Conservation (phyloP, 371 early-diverging fungal species). For the Rhizopus stolonifer region DNA sequence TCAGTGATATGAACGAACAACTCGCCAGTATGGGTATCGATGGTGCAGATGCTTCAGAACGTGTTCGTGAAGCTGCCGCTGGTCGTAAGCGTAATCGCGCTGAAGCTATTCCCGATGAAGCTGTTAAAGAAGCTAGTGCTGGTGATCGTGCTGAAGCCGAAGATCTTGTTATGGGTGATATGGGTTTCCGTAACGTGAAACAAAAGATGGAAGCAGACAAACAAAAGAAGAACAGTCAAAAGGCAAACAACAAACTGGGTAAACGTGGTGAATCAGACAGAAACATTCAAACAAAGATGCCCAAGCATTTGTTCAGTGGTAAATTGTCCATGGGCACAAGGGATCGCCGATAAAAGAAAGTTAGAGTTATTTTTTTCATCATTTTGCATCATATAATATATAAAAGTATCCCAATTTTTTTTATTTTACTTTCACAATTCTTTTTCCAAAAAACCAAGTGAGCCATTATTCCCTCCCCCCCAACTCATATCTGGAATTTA, state of each 20-base stretch:
- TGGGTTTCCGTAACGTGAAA: constrained; percentile 78
- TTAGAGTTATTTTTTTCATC: neutral
- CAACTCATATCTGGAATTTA: no score
- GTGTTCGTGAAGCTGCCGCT: constrained; percentile 48
- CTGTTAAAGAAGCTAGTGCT: constrained; percentile 52
- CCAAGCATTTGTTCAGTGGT: constrained; percentile 96
- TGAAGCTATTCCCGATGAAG: constrained; percentile 68
- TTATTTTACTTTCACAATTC: no score
- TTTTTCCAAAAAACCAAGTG: no score
- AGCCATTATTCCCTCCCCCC: no score
- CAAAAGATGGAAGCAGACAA: constrained; percentile 74
- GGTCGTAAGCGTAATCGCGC: constrained; percentile 73
- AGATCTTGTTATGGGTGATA: constrained; percentile 65
- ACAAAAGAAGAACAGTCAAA: constrained; percentile 70
- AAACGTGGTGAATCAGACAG: constrained; percentile 95
- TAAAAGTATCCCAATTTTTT: no score
- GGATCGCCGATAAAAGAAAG: constrained; percentile 74
- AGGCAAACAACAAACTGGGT: constrained; percentile 73
- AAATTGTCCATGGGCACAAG: constrained; percentile 83
- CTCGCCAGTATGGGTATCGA: constrained; percentile 56
- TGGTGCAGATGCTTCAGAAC: constrained; percentile 41
- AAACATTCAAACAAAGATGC: constrained; percentile 84
- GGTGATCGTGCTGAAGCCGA: constrained; percentile 51
- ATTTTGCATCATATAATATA: neutral
- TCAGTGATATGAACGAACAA: constrained; percentile 57